Evolutionary conservation across 768 basidiomycete genomes (phyloP), one percentile per base, ranked within the genome.

Genomic region (Tricholoma flavovirens): DNA sequence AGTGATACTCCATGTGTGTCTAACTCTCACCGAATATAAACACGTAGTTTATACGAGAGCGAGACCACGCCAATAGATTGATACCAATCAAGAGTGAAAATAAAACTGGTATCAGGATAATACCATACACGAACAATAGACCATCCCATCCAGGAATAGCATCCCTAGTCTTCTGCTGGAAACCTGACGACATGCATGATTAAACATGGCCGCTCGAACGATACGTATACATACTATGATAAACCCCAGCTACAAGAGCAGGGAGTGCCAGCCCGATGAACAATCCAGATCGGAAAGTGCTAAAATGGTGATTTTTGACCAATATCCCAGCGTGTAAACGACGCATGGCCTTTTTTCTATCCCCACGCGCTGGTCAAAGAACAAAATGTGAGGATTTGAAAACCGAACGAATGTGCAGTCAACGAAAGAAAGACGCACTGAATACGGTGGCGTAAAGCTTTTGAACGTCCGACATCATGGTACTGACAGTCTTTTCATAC

Each of bases 21-120:
- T 45, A 43, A 48, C 11, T 14, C 79, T 36, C 56, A 89, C 88
- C 88, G 64, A 95, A 19, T 50, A 95, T 90, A 68, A 98, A 96
- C n/a, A 86, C 80, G 63, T 94, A 96, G 66, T 98, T 98, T 62
- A 99, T 93, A 46, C 88, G 78, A 5, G 85, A 75, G 4, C 72
- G 70, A 0, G 82, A 76, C 88, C 90, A 99, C 0, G 86, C 87
- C 19, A 86, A 61, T 4, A 98, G 60, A 66, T 99, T 98, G n/a
- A 89, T 56, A 22, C 91, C 89, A 53, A 98, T 81, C 1, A 97
- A 72, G 30, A 92, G 58, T 1, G 83, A 75, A 64, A 97, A 88
- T 2, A 96, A 59, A 5, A 86, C 75, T 0, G 94, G 93, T 3
- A 97, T 68, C 43, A 84, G 69, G 22, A 96, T 69, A 4, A 86